phyloP scores from a whole-genome alignment of 192 early-diverging fungal species.

The Podila horticola region DNA sequence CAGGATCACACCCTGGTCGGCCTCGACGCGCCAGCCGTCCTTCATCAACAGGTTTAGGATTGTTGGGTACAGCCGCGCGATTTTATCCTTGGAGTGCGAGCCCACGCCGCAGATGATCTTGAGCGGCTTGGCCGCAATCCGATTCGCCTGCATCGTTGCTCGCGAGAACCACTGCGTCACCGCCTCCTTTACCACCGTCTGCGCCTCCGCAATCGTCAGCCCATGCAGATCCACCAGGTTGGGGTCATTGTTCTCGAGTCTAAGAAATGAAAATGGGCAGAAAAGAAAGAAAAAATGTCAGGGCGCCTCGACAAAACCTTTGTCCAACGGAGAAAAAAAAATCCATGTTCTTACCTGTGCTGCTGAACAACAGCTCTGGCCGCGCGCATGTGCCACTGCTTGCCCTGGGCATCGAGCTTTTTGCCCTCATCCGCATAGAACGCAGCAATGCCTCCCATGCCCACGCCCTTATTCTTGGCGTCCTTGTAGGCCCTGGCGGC shows the following conservation, averaged over 20 bases:
- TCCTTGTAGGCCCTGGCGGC: conserved; percentile 54
- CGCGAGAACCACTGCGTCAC: conserved; percentile 68
- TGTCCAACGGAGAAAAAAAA: too few species aligned
- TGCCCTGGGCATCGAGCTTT: conserved; percentile 53
- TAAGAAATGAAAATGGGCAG: conserved; percentile 13
- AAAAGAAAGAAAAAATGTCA: neutral
- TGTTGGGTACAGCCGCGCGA: conserved; percentile 64
- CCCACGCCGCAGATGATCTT: conserved; percentile 76
- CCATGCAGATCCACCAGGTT: conserved; percentile 78
- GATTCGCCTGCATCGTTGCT: conserved; percentile 44
- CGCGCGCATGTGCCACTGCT: conserved; percentile 65
- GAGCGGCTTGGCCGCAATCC: conserved; percentile 54
- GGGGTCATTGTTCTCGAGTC: conserved; percentile 55
- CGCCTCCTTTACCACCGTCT: conserved; percentile 66
- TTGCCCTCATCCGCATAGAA: conserved; percentile 64
- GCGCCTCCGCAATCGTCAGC: conserved; percentile 68
- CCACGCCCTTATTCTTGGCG: conserved; percentile 50
- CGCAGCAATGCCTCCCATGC: conserved; percentile 59
- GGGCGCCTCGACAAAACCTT: neutral
- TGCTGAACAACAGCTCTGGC: conserved; percentile 60
- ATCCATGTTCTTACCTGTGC: conserved; percentile 12
- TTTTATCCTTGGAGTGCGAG: conserved; percentile 68
- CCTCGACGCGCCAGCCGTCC: conserved; percentile 67
- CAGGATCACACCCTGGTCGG: conserved; percentile 63
- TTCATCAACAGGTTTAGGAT: conserved; percentile 57